Percentiles rank a stretch among this genome's conserved stretches.
These are phyloP conservation scores for Chloris gayana DNA, from an alignment of 176 grass and related monocot species.

Conservation along the genomic window DNA sequence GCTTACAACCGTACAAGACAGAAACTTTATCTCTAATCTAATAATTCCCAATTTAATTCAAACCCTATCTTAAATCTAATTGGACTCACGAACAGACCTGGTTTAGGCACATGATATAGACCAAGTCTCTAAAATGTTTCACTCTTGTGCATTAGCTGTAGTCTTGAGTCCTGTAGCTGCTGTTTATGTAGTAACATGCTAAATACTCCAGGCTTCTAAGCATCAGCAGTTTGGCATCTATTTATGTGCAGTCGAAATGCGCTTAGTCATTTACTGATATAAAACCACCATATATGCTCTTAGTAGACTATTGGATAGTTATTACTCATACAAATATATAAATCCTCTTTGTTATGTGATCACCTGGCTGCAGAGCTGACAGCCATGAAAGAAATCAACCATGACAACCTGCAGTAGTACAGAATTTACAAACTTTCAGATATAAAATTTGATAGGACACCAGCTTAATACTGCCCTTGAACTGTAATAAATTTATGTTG, in stretches of 20 bases:
- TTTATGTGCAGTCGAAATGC: constrained; percentile 36
- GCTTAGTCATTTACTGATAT: constrained; percentile 37
- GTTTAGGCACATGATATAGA: too few species aligned
- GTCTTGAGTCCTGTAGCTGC: constrained; percentile 93
- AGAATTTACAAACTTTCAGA: constrained; percentile 27
- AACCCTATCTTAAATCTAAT: too few species aligned
- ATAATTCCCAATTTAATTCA: too few species aligned
- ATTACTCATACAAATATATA: not conserved
- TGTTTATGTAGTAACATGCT: constrained; percentile 92
- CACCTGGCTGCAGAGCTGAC: constrained; percentile 99
- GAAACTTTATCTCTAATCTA: too few species aligned
- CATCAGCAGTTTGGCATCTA: constrained; percentile 95
- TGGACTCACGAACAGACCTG: too few species aligned
- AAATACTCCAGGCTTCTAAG: constrained; percentile 92
- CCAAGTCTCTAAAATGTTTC: constrained; percentile 88
- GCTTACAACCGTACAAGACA: too few species aligned
- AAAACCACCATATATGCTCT: constrained; percentile 11
- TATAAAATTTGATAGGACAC: constrained; percentile 21
- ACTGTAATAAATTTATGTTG: constrained; percentile 60
- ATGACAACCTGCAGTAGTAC: constrained; percentile 76
- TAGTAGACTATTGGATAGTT: not conserved
- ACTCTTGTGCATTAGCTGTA: constrained; percentile 93
- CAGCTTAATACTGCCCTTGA: constrained; percentile 8
- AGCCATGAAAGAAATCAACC: constrained; percentile 99
- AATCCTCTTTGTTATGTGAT: constrained; percentile 15